phyloP scores from a whole-genome alignment of 192 early-diverging fungal genomes.

The Coemansia sp. region DNA sequence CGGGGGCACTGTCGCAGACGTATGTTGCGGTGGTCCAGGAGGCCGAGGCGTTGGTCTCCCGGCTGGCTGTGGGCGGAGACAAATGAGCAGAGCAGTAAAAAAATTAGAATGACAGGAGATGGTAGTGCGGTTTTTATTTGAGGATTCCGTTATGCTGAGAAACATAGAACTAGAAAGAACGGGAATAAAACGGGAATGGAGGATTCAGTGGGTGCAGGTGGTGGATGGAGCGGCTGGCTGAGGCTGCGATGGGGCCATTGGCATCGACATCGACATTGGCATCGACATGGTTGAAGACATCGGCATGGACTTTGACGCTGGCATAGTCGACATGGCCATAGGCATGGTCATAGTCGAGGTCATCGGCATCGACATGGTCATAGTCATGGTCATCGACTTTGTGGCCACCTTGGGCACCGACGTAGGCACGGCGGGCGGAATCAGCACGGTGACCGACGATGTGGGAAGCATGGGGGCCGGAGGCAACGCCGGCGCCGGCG shows the following conservation, averaged over 20 bases:
- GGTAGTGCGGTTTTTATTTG: background rate
- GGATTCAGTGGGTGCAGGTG: constrained; percentile 12
- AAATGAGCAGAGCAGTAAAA: background rate
- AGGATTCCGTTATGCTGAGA: no score
- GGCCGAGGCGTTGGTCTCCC: background rate
- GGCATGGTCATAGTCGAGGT: no score
- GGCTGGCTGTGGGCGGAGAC: background rate
- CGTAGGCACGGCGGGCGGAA: constrained; percentile 1
- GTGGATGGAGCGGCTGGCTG: constrained; percentile 6
- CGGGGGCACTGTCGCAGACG: background rate
- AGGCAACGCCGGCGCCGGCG: constrained; percentile 8
- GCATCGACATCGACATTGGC: background rate
- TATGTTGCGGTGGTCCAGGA: background rate
- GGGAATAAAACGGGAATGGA: no score
- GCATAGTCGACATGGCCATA: background rate
- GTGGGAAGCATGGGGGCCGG: constrained; percentile 14
- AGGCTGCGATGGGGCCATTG: constrained; percentile 3
- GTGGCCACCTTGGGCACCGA: background rate
- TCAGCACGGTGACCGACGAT: constrained; percentile 9
- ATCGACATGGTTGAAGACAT: no score
- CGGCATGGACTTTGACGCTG: no score
- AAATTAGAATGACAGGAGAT: background rate
- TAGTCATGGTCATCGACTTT: no score
- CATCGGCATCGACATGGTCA: no score
- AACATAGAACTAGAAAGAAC: no score